Evolutionary conservation across 129 eudicot genomes (phyloP).

Genomic region (Centaurea solstitialis): DNA sequence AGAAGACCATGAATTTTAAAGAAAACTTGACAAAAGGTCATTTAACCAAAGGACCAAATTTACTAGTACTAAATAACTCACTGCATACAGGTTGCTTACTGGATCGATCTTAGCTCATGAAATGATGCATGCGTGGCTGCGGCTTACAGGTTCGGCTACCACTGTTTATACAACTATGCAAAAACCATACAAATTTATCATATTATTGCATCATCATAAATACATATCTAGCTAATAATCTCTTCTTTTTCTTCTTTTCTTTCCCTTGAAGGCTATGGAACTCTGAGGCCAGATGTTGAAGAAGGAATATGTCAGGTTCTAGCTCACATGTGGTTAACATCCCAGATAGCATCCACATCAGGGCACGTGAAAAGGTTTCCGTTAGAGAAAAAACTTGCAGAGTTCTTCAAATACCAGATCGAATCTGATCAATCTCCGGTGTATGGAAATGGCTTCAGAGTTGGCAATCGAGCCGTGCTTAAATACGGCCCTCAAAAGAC

Average conservation of each 20-base stretch:
- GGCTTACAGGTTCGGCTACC: constrained; percentile 59
- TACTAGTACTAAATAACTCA: constrained; percentile 1
- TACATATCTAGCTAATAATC: not conserved
- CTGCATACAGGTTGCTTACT: constrained; percentile 64
- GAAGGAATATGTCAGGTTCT: constrained; percentile 93
- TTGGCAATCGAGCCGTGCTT: constrained; percentile 68
- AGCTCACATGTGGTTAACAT: constrained; percentile 84
- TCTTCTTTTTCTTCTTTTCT: not conserved
- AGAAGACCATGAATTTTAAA: not conserved
- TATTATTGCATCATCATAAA: not conserved
- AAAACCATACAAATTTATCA: constrained; percentile 1
- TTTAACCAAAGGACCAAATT: not conserved
- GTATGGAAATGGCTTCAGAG: constrained; percentile 85
- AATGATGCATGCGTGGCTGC: constrained; percentile 95
- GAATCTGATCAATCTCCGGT: constrained; percentile 68
- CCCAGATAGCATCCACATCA: constrained; percentile 51
- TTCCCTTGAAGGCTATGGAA: constrained; percentile 50
- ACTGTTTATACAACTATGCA: not conserved
- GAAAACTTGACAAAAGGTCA: not conserved
- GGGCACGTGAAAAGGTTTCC: constrained; percentile 51
- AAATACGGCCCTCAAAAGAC: constrained; percentile 79
- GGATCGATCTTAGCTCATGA: constrained; percentile 91
- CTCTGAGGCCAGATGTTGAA: constrained; percentile 70
- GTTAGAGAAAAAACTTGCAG: constrained; percentile 70
- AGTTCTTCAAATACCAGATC: constrained; percentile 78